Base-by-base conservation (phyloP, 2,329 filamentous ascomycete genomes). In the Pseudonectria buxi region DNA sequence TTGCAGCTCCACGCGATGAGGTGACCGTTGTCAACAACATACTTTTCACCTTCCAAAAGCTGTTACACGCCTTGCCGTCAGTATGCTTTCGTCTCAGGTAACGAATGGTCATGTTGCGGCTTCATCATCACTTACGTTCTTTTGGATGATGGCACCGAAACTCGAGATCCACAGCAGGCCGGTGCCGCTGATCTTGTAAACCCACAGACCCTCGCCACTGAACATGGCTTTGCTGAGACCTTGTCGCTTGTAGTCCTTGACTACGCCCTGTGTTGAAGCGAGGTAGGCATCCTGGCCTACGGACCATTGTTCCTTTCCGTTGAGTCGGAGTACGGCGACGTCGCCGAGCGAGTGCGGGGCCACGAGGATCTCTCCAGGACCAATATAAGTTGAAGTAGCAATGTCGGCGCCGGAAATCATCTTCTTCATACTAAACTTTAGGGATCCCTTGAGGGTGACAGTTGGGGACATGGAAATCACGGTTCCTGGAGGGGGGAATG, bases 1-100 rank as follows among this genome's bases (percentile, higher is more conserved):
- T 94, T 87, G 55, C 85, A 89, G 58, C 95, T 95, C 92, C 92
- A 98, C 0, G 92, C 90, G 1, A 96, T 88, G 1, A 96, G 71
- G 50, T 96, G 88, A 3, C 87, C 87, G 51, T 95, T 95, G 53
- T 95, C 87, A 37, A 95, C 81, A 46, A 92, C 86, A 61, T 95
- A 96, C 49, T 83, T 83, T 58, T 96, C 90, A 9, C 82, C 82
- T 10, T 80, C 74, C 29, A 59, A 62, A 18, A 81, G 66, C 71
- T 73, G 32, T 26, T 2, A 14, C n/a, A n/a, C n/a, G n/a, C n/a
- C 28, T 2, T 14, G 10, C 33, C 10, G 33, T 51, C 16, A 54
- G 47, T 24, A 35, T 4, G 24, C 12, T 14, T 12, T 10, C 1
- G 10, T 11, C 4, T n/a, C n/a, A n/a, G n/a, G n/a, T 15, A 4